Percentiles rank a stretch among this genome's conserved stretches.
These are phyloP conservation scores for Hypoxylon perforatum DNA, from an alignment of 495 filamentous ascomycete genomes.

Conservation along the genomic window DNA sequence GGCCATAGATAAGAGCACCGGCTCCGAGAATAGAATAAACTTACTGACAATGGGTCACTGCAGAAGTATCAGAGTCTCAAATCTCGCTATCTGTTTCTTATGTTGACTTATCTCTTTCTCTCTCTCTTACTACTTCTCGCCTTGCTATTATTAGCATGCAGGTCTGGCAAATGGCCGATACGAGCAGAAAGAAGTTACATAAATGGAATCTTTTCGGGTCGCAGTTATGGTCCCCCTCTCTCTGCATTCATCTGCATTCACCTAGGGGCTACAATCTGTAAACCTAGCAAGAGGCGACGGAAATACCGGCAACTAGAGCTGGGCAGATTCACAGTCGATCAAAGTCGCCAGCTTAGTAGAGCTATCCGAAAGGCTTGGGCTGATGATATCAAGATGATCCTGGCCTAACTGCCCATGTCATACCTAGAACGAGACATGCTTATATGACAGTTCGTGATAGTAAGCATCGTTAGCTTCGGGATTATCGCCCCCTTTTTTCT, in stretches of 20 bases:
- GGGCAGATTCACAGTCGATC: not conserved
- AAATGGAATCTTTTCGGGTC: not conserved
- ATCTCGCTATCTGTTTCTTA: not conserved
- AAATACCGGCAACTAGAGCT: not conserved
- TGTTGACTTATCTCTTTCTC: not conserved
- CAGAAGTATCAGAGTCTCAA: not conserved
- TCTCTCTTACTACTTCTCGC: not conserved
- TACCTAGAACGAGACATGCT: not conserved
- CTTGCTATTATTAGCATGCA: slow-evolving; percentile 12
- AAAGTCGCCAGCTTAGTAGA: slow-evolving; percentile 13
- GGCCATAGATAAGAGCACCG: slow-evolving; percentile 5
- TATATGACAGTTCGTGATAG: not conserved
- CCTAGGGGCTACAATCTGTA: not conserved
- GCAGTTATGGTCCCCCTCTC: not conserved
- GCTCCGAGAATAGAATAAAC: slow-evolving; percentile 32
- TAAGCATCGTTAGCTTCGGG: not conserved
- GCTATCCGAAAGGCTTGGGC: slow-evolving; percentile 6
- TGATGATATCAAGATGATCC: slow-evolving; percentile 8
- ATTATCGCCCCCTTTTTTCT: not conserved
- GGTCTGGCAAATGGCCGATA: not conserved
- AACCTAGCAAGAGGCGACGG: not conserved
- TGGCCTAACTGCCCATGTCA: not conserved
- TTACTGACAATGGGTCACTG: slow-evolving; percentile 2
- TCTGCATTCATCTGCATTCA: slow-evolving; percentile 1
- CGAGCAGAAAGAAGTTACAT: not conserved